A percentile compares a stretch with the other conserved stretches of the same genome.
These are phyloP conservation scores for Sclerotinia minor DNA, from an alignment of 2,329 filamentous ascomycete genomes.

Conservation along the genomic window DNA sequence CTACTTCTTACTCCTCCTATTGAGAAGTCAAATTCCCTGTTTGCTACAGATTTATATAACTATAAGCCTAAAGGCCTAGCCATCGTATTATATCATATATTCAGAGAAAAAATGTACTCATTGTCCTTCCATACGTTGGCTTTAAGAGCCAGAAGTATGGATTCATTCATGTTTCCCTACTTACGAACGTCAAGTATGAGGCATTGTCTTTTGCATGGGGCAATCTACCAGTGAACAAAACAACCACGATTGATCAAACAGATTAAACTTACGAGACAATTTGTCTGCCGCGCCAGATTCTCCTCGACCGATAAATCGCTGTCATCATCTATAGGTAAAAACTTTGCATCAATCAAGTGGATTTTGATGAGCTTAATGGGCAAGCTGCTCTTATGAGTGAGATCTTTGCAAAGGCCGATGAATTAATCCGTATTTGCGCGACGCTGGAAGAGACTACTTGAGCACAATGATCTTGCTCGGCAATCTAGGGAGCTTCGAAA, in stretches of 20 bases:
- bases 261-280: conserved; percentile 18
- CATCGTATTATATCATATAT: conserved; percentile 10
- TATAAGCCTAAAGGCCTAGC: background rate
- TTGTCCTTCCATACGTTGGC: conserved; percentile 14
- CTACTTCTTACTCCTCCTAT: conserved; percentile 1
- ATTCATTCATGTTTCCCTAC: conserved; percentile 25
- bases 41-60: background rate
- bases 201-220: conserved; percentile 28
- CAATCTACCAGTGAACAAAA: conserved; percentile 9
- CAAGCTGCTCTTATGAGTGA: conserved; percentile 22
- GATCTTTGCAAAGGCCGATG: conserved; percentile 17
- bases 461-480: conserved; percentile 21
- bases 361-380: conserved; percentile 23
- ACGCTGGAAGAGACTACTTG: conserved; percentile 23
- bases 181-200: conserved; percentile 22
- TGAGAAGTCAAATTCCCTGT: background rate
- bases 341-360: conserved; percentile 24
- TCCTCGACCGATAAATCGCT: conserved; percentile 8
- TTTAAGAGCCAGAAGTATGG: conserved; percentile 1
- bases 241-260: conserved; percentile 14
- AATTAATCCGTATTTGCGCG: conserved; percentile 22
- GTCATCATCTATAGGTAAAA: conserved; percentile 21
- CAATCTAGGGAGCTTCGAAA: conserved; percentile 8
- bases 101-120: conserved; percentile 14
- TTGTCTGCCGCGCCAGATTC: conserved; percentile 16